phyloP scores from a whole-genome alignment of 208 protist genomes.

The Trypanosoma brucei region DNA sequence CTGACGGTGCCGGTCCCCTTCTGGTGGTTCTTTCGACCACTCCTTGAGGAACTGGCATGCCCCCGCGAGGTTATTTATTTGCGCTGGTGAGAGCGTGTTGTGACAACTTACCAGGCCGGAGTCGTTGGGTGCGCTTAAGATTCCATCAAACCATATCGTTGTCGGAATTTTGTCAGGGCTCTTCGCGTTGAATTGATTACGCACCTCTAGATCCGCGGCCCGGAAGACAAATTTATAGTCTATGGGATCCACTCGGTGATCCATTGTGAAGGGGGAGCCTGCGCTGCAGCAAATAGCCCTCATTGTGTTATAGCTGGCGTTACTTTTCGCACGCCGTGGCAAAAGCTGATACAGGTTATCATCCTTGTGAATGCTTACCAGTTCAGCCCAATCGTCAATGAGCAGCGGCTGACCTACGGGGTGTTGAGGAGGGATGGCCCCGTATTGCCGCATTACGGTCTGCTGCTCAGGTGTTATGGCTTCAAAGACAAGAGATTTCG shows the following conservation, averaged over 20 bases:
- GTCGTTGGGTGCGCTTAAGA: conserved; percentile 54
- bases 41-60: conserved; percentile 61
- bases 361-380: conserved; percentile 61
- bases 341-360: conserved; percentile 80
- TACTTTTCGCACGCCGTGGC: conserved; percentile 69
- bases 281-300: conserved; percentile 70
- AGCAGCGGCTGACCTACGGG: conserved; percentile 71
- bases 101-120: conserved; percentile 64
- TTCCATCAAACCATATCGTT: conserved; percentile 78
- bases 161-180: conserved; percentile 63
- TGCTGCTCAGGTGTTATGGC: conserved; percentile 75
- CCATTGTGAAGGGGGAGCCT: conserved; percentile 82
- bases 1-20: conserved; percentile 78
- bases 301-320: conserved; percentile 69
- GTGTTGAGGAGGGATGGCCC: conserved; percentile 63
- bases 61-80: conserved; percentile 65
- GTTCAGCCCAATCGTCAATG: conserved; percentile 74
- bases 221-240: conserved; percentile 87
- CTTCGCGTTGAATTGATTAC: conserved; percentile 71
- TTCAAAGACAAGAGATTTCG: conserved; percentile 86
- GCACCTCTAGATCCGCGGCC: conserved; percentile 60
- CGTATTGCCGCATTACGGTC: conserved; percentile 60
- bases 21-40: conserved; percentile 51
- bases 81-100: conserved; percentile 39
- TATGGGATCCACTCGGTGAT: conserved; percentile 75